phyloP scores from a whole-genome alignment of 306 rosid genomes.

The Alnus rubra region DNA sequence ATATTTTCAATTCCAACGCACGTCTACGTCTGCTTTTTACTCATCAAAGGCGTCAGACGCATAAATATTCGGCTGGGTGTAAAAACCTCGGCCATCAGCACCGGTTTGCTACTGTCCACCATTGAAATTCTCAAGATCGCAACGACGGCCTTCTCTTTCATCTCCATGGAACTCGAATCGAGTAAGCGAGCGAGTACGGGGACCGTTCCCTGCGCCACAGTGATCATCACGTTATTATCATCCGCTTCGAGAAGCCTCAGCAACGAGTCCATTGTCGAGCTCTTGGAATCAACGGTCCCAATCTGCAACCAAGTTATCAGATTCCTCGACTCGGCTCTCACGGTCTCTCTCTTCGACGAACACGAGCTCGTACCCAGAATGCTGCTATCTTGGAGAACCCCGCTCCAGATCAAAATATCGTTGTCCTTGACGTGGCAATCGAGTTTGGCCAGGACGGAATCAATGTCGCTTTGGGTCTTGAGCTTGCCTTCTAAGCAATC shows the following conservation, averaged over 20 bases:
- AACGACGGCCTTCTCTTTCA: constrained; percentile 73
- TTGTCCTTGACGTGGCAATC: constrained; percentile 63
- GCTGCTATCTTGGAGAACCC: constrained; percentile 54
- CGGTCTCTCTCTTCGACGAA: constrained; percentile 60
- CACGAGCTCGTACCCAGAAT: constrained; percentile 24
- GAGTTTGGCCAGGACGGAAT: constrained; percentile 62
- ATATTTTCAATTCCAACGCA: no score
- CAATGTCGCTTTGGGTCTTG: constrained; percentile 83
- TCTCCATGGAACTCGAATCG: constrained; percentile 55
- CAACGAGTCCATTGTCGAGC: constrained; percentile 63
- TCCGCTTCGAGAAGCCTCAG: constrained; percentile 55
- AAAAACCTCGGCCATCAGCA: constrained; percentile 70
- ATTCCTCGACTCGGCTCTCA: constrained; percentile 64
- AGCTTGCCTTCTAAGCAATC: constrained; percentile 64
- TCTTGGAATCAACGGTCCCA: constrained; percentile 60
- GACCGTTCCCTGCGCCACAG: constrained; percentile 89
- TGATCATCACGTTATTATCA: constrained; percentile 84
- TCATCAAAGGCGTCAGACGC: no score
- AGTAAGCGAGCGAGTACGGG: constrained; percentile 74
- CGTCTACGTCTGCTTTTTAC: no score
- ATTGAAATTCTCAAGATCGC: constrained; percentile 69
- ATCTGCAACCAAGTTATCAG: constrained; percentile 78
- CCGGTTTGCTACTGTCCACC: constrained; percentile 66
- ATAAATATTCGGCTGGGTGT: no score
- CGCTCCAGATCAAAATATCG: constrained; percentile 72